These are phyloP conservation scores for Leccinum pachyderme DNA, from an alignment of 1,284 basidiomycete species.

Conservation along the genomic window DNA sequence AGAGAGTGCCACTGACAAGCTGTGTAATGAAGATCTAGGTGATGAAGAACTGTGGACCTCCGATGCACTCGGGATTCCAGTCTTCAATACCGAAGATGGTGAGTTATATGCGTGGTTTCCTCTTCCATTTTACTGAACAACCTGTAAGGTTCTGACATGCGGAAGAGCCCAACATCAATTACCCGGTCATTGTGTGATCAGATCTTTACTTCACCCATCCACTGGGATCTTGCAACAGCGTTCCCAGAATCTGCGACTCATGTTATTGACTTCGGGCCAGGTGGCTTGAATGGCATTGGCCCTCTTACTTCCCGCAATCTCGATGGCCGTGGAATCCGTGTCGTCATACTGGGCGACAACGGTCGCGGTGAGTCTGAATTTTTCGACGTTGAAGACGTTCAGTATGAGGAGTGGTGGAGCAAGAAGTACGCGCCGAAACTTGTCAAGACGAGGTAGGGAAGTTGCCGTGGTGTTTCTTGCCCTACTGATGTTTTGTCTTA, in stretches of 20 bases:
- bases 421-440: slow-evolving; percentile 85
- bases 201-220: slow-evolving; percentile 89
- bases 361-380: slow-evolving; percentile 85
- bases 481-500: slow-evolving; percentile 32
- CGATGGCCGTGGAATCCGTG: slow-evolving; percentile 90
- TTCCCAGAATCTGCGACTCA: slow-evolving; percentile 92
- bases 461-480: slow-evolving; percentile 16
- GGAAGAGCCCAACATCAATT: slow-evolving; percentile 61
- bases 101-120: slow-evolving; percentile 28
- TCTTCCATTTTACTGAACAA: slow-evolving; percentile 14
- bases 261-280: slow-evolving; percentile 95
- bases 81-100: slow-evolving; percentile 94
- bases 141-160: slow-evolving; percentile 76
- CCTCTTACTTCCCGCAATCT: slow-evolving; percentile 87
- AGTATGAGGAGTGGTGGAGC: slow-evolving; percentile 87
- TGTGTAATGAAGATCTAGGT: slow-evolving; percentile 72
- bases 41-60: slow-evolving; percentile 82
- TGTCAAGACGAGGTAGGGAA: slow-evolving; percentile 78
- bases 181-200: slow-evolving; percentile 87
- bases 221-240: slow-evolving; percentile 88
- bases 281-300: slow-evolving; percentile 91
- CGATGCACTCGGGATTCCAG: slow-evolving; percentile 76
- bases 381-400: slow-evolving; percentile 67
- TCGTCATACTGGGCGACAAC: slow-evolving; percentile 84
- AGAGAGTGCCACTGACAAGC: slow-evolving; percentile 70